Evolutionary conservation across 345 rosid species (phyloP).

Genomic region (Brassica juncea): DNA sequence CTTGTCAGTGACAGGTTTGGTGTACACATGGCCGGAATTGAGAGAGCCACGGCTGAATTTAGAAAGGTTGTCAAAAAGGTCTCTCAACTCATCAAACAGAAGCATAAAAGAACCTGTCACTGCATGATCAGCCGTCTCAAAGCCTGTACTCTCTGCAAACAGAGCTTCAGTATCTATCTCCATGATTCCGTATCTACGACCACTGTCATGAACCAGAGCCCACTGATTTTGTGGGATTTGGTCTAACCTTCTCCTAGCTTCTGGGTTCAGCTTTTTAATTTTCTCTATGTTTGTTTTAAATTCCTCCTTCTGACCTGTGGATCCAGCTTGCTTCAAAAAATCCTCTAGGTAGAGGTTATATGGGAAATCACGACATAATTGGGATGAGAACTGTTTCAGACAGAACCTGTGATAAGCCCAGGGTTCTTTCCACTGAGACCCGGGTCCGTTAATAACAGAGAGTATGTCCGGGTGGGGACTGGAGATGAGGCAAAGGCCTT

Average conservation of each 20-base stretch:
- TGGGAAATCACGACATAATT: neutral
- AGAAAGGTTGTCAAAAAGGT: neutral
- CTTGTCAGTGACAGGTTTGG: neutral
- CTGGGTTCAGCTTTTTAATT: neutral
- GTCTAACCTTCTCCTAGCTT: constrained; percentile 19
- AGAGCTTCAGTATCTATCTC: neutral
- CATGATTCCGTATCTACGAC: constrained; percentile 5
- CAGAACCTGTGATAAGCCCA: constrained; percentile 16
- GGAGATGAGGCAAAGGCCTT: constrained; percentile 15
- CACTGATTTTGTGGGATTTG: neutral
- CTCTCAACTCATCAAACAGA: constrained; percentile 14
- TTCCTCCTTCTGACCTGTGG: neutral
- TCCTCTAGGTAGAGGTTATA: neutral
- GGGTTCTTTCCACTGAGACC: constrained; percentile 16
- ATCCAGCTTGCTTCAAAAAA: neutral
- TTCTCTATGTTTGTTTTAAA: neutral
- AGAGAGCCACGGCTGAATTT: neutral
- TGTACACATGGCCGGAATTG: neutral
- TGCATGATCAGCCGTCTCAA: neutral
- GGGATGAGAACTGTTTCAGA: neutral
- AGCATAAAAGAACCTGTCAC: neutral
- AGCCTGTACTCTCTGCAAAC: neutral
- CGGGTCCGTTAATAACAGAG: neutral
- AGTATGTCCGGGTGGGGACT: constrained; percentile 25
- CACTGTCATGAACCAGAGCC: constrained; percentile 27